Evolutionary conservation across 441 rosid species (phyloP), one percentile per base, ranked within the genome.

Genomic region (Eruca vesicaria): DNA sequence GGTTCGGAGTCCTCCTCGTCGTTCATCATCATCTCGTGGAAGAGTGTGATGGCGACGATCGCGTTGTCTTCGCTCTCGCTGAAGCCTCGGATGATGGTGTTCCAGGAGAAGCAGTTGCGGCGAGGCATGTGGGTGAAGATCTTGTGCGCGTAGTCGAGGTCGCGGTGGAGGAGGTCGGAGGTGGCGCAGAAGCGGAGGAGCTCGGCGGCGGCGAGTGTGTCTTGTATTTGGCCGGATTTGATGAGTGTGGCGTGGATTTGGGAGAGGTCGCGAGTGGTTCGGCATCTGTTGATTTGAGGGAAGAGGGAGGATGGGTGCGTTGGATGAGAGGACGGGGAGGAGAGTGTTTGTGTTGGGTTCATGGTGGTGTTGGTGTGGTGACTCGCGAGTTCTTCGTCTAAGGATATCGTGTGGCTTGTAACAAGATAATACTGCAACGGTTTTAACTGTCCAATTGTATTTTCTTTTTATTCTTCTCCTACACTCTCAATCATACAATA

Each of bases 81-180:
- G 23, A 86, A 86, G 33, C 89, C 90, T 52, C 93, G 81, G 76
- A 89, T 82, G 18, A 91, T 81, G 0, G 97, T 81, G 75, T 91
- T 91, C 88, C 89, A 91, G 45, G 94, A 88, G 76, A 89, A 91
- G 86, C 94, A 84, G 66, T 89, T 86, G 29, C 86, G 87, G 2
- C 78, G 64, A 18, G 41, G 77, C 78, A 91, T 86, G 62, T 78
- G 84, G 65, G 4, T 58, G 62, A 88, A 91, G 57, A 86, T 71
- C 78, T 82, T 83, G 15, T 59, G 69, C 0, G 88, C 91, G 50
- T 85, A 88, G 0, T 45, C 72, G 18, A 88, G 68, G 77, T 86
- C 78, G 1, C 82, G 84, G 52, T 71, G 83, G 55, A 50, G 57
- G 72, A 58, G 72, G 38, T 71, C 23, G 57, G 90, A 86, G 61